Conservation (phyloP, 768 basidiomycete genomes). For the Leccinum subgranulosum region DNA sequence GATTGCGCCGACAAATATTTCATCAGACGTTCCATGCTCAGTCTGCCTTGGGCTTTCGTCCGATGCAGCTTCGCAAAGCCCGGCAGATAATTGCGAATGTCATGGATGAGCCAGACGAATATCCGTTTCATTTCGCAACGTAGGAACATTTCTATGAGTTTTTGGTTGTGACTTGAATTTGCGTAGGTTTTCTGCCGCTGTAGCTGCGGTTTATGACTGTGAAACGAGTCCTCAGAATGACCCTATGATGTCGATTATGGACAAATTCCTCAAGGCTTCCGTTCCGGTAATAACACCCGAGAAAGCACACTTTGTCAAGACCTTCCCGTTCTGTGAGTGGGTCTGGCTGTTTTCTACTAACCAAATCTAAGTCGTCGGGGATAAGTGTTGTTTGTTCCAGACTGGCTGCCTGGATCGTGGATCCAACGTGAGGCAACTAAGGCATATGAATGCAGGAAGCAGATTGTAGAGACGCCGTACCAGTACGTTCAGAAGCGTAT, state of each 20-base stretch:
- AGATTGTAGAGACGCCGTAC: conserved; percentile 3
- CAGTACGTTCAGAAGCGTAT: neutral
- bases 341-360: no score
- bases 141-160: neutral
- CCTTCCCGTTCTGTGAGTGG: conserved; percentile 10
- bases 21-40: neutral
- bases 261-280: neutral
- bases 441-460: neutral
- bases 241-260: neutral
- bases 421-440: neutral
- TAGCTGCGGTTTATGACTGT: neutral
- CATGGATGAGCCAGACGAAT: neutral
- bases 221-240: neutral
- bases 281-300: neutral
- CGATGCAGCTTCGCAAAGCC: conserved; percentile 3
- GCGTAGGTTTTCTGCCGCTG: neutral
- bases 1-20: neutral
- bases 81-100: neutral
- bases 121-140: neutral
- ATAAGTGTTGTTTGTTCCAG: neutral
- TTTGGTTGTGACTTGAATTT: neutral
- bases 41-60: neutral
- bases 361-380: neutral
- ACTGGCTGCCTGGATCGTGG: conserved; percentile 2
- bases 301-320: neutral